These are phyloP conservation scores for Xerocomus brunneocitrinus DNA, from an alignment of 768 basidiomycete species.

Conservation along the genomic window DNA sequence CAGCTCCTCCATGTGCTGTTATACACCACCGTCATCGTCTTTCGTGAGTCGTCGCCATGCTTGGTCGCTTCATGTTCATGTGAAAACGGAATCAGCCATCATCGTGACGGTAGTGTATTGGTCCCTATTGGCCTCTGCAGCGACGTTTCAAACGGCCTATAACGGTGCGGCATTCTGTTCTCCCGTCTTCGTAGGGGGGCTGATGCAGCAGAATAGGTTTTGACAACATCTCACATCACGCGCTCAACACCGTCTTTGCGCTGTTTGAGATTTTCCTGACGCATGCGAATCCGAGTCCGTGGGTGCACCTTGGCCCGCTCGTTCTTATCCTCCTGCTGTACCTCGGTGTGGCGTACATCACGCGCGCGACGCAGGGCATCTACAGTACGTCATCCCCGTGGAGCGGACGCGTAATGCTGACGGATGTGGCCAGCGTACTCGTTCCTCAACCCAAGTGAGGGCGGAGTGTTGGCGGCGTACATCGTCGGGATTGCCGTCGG, in stretches of 20 bases:
- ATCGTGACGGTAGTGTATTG: constrained; percentile 64
- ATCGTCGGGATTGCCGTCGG: constrained; percentile 56
- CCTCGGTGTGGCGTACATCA: constrained; percentile 59
- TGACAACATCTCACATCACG: constrained; percentile 56
- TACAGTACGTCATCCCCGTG: constrained; percentile 45
- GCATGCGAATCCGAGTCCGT: constrained; percentile 47
- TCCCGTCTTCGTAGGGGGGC: neutral
- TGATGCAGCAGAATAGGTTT: constrained; percentile 38
- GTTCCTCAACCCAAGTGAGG: constrained; percentile 56
- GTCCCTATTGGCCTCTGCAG: constrained; percentile 44
- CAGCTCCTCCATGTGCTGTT: constrained; percentile 57
- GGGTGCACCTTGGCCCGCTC: constrained; percentile 44
- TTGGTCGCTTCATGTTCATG: neutral
- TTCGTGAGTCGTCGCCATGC: constrained; percentile 42
- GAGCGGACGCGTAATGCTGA: neutral
- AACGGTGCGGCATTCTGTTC: constrained; percentile 29
- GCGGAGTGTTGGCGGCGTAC: constrained; percentile 50
- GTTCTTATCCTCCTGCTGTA: constrained; percentile 52
- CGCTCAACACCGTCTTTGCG: constrained; percentile 52
- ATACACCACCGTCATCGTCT: constrained; percentile 46
- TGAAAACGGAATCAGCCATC: constrained; percentile 40
- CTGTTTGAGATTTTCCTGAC: constrained; percentile 57
- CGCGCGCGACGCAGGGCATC: constrained; percentile 52
- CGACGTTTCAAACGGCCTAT: constrained; percentile 39
- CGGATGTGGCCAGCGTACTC: constrained; percentile 44